A percentile compares a stretch with the other conserved stretches of the same genome.
These are phyloP conservation scores for Hepatocystis sp. DNA, from an alignment of 169 alveolate species.

Conservation along the genomic window DNA sequence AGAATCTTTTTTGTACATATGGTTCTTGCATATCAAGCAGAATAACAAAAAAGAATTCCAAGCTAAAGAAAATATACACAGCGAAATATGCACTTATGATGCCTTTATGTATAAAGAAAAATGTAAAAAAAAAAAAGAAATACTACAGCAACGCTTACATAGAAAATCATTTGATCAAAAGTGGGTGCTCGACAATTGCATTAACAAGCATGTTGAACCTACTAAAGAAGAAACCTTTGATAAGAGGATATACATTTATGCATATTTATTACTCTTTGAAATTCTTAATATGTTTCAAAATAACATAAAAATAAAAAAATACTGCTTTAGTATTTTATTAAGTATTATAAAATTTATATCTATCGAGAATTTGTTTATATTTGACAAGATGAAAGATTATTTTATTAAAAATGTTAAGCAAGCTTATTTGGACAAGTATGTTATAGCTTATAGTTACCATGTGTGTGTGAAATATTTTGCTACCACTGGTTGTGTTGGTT, in stretches of 20 bases:
- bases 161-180: too few species aligned
- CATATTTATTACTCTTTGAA: slow-evolving; percentile 67
- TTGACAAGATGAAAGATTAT: slow-evolving; percentile 57
- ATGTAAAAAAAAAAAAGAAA: neutral
- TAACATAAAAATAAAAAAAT: slow-evolving; percentile 65
- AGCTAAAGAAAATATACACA: slow-evolving; percentile 15
- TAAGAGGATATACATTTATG: slow-evolving; percentile 40
- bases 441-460: slow-evolving; percentile 57
- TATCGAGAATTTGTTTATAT: slow-evolving; percentile 53
- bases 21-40: slow-evolving; percentile 48
- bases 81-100: too few species aligned
- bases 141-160: too few species aligned
- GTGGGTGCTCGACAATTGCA: too few species aligned
- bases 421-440: slow-evolving; percentile 55
- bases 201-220: neutral
- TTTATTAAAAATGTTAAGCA: slow-evolving; percentile 12
- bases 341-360: slow-evolving; percentile 39
- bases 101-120: neutral
- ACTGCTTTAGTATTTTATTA: slow-evolving; percentile 54
- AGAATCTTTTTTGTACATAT: slow-evolving; percentile 52
- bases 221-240: neutral
- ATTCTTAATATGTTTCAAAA: slow-evolving; percentile 31
- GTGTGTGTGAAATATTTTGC: slow-evolving; percentile 44
- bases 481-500: neutral
- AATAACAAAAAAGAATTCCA: slow-evolving; percentile 37